phyloP scores from a whole-genome alignment of 306 rosid genomes.

The Gynostemma pentaphyllum region DNA sequence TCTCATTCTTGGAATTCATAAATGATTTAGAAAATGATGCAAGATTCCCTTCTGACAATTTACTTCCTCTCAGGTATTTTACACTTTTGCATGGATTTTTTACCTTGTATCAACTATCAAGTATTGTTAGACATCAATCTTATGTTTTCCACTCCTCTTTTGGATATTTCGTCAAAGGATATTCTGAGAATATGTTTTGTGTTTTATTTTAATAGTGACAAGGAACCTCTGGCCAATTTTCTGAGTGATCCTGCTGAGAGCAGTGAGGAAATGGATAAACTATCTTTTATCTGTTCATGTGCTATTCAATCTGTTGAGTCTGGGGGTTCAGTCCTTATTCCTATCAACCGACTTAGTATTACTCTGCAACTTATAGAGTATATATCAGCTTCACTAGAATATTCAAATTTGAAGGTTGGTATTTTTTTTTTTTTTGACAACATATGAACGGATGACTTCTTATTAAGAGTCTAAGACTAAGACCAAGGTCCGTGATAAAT shows the following conservation, averaged over 20 bases:
- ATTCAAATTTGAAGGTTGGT: slow-evolving; percentile 47
- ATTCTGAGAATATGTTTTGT: neutral
- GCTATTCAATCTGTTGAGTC: slow-evolving; percentile 43
- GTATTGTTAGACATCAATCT: neutral
- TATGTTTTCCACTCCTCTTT: neutral
- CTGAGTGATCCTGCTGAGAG: slow-evolving; percentile 28
- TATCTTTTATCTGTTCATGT: slow-evolving; percentile 46
- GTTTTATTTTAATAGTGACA: slow-evolving; percentile 12
- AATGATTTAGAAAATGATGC: slow-evolving; percentile 31
- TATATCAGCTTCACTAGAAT: slow-evolving; percentile 43
- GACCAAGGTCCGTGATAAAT: neutral
- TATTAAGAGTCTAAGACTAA: neutral
- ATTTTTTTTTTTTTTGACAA: slow-evolving; percentile 4
- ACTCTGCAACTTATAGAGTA: slow-evolving; percentile 69
- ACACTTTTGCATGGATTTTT: neutral
- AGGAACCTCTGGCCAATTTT: slow-evolving; percentile 25
- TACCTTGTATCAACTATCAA: slow-evolving; percentile 1
- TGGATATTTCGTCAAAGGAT: neutral
- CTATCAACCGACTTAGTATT: slow-evolving; percentile 48
- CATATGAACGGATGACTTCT: neutral
- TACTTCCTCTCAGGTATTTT: slow-evolving; percentile 29
- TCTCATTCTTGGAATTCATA: slow-evolving; percentile 31
- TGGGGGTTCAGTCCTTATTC: slow-evolving; percentile 86
- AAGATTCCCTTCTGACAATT: slow-evolving; percentile 8
- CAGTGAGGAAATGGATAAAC: slow-evolving; percentile 53